Evolutionary conservation across 2,329 filamentous ascomycete genomes (phyloP), one percentile per base, ranked within the genome.

Genomic region (Ophiostoma sp.): DNA sequence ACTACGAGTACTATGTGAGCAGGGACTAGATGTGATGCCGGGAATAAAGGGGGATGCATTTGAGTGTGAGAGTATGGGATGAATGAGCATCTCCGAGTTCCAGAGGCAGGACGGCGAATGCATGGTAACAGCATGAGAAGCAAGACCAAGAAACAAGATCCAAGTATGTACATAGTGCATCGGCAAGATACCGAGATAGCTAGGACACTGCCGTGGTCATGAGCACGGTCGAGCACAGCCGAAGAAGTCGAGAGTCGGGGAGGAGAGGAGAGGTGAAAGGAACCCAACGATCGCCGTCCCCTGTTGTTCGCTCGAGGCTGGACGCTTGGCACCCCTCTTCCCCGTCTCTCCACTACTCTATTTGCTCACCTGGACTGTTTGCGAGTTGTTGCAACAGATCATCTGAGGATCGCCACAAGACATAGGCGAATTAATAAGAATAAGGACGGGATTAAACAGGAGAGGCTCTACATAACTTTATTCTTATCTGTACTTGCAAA

Each of bases 251-350:
- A 60, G 48, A 54, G 20, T 48, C 17, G 44, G 15, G 48, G 3
- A 23, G n/a, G 11, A 23, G 20, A 54, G 13, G 57, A 17, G 4
- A 17, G 13, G 11, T 8, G 48, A 11, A 57, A 27, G 27, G 23
- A 23, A 8, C 8, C n/a, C 52, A 57, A 57, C 27, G 52, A 57
- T 57, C 52, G 52, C 8, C n/a, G 52, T 57, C 52, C 52, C 52
- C 52, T 57, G 52, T 54, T 54, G n/a, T 57, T 57, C 52, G 27
- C 52, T 60, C 57, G 57, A 60, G 57, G 57, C 57, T 60, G 57
- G 57, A 33, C 57, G 15, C 57, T 60, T 60, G 57, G 57, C 57
- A 33, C 27, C 27, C 54, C 57, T 60, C 57, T 60, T 60, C 57
- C 57, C 57, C 27, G 57, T 60, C 57, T 33, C 57, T 60, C 57